Percentiles rank a stretch among this genome's conserved stretches.
Evolutionary conservation across 2,329 filamentous ascomycete species (phyloP).

Genomic region (Pseudocercospora fuligena): DNA sequence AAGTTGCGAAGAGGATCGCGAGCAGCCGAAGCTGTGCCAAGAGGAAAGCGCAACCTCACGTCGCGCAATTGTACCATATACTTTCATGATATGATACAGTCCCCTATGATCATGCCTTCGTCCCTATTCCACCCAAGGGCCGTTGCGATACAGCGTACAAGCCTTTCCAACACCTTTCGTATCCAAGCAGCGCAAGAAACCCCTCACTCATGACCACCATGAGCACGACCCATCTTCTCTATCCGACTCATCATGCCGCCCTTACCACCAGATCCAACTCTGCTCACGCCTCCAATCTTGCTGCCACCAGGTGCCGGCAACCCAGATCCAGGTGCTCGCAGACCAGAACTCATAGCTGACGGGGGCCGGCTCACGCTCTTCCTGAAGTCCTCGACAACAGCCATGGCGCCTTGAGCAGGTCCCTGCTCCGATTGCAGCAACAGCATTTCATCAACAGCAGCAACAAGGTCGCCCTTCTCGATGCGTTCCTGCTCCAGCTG

Average conservation of each 20-base stretch:
- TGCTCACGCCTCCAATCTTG: constrained; percentile 45
- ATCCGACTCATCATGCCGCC: constrained; percentile 24
- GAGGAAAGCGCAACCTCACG: too few relatives aligned
- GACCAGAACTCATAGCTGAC: constrained; percentile 39
- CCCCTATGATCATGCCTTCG: background rate
- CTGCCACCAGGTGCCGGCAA: constrained; percentile 46
- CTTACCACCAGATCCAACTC: constrained; percentile 14
- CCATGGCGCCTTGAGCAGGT: constrained; percentile 44
- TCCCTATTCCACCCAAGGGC: background rate
- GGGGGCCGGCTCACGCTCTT: constrained; percentile 61
- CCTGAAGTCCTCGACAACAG: constrained; percentile 55
- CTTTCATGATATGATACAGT: background rate
- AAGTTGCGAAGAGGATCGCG: too few relatives aligned
- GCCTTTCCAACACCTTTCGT: background rate
- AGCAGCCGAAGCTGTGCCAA: too few relatives aligned
- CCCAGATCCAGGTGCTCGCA: constrained; percentile 62
- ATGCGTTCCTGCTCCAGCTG: constrained; percentile 76
- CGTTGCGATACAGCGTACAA: background rate
- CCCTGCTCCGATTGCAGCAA: constrained; percentile 60
- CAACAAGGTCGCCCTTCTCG: constrained; percentile 83
- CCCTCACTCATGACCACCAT: constrained; percentile 1
- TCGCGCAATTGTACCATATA: background rate
- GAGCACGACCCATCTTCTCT: constrained; percentile 24
- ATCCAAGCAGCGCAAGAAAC: background rate
- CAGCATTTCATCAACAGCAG: constrained; percentile 84